Percentiles rank a stretch among this genome's conserved stretches.
phyloP scores from a whole-genome alignment of 352 stramenopile genomes.

The Aphanomyces invadans region DNA sequence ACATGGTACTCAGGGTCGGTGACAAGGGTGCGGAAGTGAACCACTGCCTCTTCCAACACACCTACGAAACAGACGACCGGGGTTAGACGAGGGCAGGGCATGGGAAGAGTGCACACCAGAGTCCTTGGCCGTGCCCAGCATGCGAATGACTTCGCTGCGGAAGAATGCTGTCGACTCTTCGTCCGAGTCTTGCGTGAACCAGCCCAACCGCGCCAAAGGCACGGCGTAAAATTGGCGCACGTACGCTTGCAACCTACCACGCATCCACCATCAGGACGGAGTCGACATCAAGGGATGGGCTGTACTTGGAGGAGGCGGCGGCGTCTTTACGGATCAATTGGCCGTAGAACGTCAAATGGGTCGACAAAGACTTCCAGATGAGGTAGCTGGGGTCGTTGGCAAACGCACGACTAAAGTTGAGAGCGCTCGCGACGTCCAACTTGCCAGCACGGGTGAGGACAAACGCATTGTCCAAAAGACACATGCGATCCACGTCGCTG shows the following conservation, averaged over 20 bases:
- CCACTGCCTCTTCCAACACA: slow-evolving; percentile 45
- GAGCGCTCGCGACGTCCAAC: slow-evolving; percentile 37
- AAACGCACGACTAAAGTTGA: slow-evolving; percentile 59
- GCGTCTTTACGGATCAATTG: slow-evolving; percentile 49
- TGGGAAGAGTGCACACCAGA: slow-evolving; percentile 21
- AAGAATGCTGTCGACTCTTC: slow-evolving; percentile 50
- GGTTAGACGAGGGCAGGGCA: no score
- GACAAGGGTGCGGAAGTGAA: slow-evolving; percentile 48
- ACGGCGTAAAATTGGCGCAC: slow-evolving; percentile 43
- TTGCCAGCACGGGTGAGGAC: slow-evolving; percentile 72
- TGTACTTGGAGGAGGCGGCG: slow-evolving; percentile 34
- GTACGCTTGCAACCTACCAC: slow-evolving; percentile 39
- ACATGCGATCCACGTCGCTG: slow-evolving; percentile 82
- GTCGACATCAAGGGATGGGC: background rate
- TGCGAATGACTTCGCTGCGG: slow-evolving; percentile 48
- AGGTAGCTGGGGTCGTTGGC: slow-evolving; percentile 46
- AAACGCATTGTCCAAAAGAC: slow-evolving; percentile 88
- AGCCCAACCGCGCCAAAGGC: slow-evolving; percentile 51
- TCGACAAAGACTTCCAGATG: slow-evolving; percentile 63
- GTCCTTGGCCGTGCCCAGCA: slow-evolving; percentile 44
- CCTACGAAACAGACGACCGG: no score
- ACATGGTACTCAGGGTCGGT: background rate
- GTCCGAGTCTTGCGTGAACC: slow-evolving; percentile 33
- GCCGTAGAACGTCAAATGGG: slow-evolving; percentile 42
- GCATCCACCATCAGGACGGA: background rate